Evolutionary conservation across 352 stramenopile species (phyloP).

Genomic region (Globisporangium emineosum): DNA sequence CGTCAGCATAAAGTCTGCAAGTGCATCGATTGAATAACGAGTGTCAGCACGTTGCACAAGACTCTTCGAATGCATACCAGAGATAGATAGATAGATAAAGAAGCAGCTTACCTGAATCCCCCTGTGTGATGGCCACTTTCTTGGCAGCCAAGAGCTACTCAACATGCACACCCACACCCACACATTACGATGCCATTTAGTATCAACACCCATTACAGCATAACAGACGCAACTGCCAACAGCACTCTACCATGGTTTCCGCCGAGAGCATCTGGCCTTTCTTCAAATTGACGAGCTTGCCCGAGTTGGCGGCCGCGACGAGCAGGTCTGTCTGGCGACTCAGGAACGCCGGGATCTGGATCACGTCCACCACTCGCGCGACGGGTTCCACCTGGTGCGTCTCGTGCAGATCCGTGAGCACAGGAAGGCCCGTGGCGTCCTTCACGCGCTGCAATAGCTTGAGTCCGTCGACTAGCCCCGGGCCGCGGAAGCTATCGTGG

Average conservation of each 20-base stretch:
- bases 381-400: slow-evolving; percentile 73
- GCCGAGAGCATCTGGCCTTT: slow-evolving; percentile 86
- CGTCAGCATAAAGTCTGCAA: slow-evolving; percentile 72
- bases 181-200: too few species aligned
- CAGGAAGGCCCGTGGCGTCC: slow-evolving; percentile 57
- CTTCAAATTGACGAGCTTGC: slow-evolving; percentile 85
- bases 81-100: too few species aligned
- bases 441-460: slow-evolving; percentile 75
- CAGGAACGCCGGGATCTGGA: slow-evolving; percentile 88
- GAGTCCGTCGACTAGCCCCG: slow-evolving; percentile 66
- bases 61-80: too few species aligned
- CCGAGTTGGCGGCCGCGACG: slow-evolving; percentile 67
- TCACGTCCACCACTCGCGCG: slow-evolving; percentile 68
- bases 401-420: slow-evolving; percentile 87
- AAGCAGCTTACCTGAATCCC: slow-evolving; percentile 35
- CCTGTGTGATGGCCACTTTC: slow-evolving; percentile 61
- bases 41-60: neutral
- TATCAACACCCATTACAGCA: neutral
- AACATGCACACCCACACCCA: neutral
- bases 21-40: slow-evolving; percentile 9
- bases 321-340: slow-evolving; percentile 88
- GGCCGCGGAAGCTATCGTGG: slow-evolving; percentile 60
- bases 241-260: slow-evolving; percentile 64
- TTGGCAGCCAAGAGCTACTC: slow-evolving; percentile 66
- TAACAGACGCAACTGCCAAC: slow-evolving; percentile 4